These are phyloP conservation scores for Dictyostelium gargantuum DNA, from an alignment of 208 protist genomes.

Conservation along the genomic window DNA sequence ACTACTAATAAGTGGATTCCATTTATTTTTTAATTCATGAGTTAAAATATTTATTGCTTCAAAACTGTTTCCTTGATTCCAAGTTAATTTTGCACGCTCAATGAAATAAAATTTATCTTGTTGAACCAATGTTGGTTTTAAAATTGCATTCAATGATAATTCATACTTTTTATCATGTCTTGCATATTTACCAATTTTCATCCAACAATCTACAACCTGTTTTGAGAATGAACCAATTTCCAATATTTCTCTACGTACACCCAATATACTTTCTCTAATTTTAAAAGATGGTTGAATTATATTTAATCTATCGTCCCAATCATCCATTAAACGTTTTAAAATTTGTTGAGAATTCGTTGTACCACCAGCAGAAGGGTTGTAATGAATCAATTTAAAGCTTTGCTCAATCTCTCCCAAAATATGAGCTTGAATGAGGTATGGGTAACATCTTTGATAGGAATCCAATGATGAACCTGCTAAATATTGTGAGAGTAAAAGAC, in stretches of 20 bases:
- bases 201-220: neutral
- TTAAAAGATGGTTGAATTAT: conserved; percentile 70
- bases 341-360: neutral
- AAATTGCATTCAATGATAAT: neutral
- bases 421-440: conserved; percentile 84
- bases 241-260: conserved; percentile 59
- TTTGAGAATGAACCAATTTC: neutral
- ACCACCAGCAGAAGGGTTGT: neutral
- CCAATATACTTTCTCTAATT: conserved; percentile 74
- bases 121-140: neutral
- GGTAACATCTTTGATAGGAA: conserved; percentile 76
- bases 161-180: conserved; percentile 38
- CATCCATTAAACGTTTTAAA: neutral
- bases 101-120: conserved; percentile 32
- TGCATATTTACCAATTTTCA: conserved; percentile 47
- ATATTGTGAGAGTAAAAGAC: neutral
- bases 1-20: neutral
- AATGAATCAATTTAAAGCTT: neutral
- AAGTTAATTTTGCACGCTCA: conserved; percentile 6
- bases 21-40: neutral
- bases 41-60: conserved; percentile 32
- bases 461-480: neutral
- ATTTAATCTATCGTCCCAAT: conserved; percentile 73
- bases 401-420: conserved; percentile 87
- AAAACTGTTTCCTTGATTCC: neutral